Evolutionary conservation across 192 early-diverging fungal species (phyloP).

Genomic region (Backusella tuberculispora): DNA sequence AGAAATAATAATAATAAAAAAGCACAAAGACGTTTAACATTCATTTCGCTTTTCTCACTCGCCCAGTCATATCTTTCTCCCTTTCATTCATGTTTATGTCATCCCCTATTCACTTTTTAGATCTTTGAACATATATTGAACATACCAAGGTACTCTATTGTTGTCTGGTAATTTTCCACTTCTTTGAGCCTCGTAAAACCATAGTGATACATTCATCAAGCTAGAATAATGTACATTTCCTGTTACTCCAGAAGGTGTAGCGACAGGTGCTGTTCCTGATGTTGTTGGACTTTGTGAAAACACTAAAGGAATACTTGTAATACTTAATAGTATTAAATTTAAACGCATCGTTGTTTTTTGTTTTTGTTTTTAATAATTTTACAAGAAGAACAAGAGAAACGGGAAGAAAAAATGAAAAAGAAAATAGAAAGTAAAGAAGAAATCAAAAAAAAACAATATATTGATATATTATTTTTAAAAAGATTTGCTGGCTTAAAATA

Average conservation of each 20-base stretch:
- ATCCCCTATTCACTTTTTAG: not conserved
- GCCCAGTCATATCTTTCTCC: not conserved
- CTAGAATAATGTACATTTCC: conserved; percentile 36
- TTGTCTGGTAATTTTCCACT: conserved; percentile 53
- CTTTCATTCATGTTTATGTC: not conserved
- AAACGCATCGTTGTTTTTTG: not conserved
- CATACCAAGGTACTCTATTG: conserved; percentile 56
- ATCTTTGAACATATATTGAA: not conserved
- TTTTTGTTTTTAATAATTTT: not conserved
- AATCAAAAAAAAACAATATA: not conserved
- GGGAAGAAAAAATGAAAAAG: not conserved
- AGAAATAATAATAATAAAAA: not conserved
- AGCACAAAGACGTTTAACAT: too few relatives aligned
- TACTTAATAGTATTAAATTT: not conserved
- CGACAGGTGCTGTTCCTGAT: not conserved
- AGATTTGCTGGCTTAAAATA: conserved; percentile 15
- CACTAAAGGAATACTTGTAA: not conserved
- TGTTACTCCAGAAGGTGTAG: conserved; percentile 17
- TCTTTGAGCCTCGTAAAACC: conserved; percentile 62
- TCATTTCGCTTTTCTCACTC: not conserved
- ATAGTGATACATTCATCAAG: conserved; percentile 49
- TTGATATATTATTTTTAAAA: not conserved
- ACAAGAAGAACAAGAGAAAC: not conserved
- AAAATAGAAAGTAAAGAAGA: conserved; percentile 7
- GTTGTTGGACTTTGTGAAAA: not conserved